Conservation (phyloP, 345 rosid genomes). For the Lepidium africanum region DNA sequence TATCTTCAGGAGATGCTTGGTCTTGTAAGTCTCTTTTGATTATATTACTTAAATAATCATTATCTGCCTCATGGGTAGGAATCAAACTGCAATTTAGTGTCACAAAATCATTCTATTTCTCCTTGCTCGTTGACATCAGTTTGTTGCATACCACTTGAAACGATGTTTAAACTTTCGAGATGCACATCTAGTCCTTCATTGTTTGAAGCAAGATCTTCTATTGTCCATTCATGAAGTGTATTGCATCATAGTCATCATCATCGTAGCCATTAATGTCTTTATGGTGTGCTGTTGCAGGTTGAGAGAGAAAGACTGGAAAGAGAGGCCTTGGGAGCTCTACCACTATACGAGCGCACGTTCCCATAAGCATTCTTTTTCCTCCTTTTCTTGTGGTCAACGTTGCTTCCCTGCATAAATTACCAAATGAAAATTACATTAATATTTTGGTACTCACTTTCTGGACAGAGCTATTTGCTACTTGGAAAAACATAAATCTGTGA, state of each 20-base stretch:
- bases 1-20: constrained; percentile 88
- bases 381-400: not conserved
- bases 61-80: not conserved
- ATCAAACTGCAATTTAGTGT: not conserved
- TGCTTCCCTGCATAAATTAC: constrained; percentile 14
- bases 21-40: constrained; percentile 53
- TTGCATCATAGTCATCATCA: not conserved
- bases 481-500: not conserved
- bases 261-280: not conserved
- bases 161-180: not conserved
- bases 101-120: not conserved
- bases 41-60: not conserved
- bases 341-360: constrained; percentile 76
- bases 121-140: not conserved
- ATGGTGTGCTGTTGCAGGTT: constrained; percentile 44
- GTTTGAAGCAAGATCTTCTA: not conserved
- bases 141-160: not conserved
- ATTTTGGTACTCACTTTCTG: not conserved
- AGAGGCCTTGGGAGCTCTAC: constrained; percentile 89
- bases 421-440: constrained; percentile 4
- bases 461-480: constrained; percentile 1
- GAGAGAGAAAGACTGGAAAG: constrained; percentile 78
- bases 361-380: constrained; percentile 36
- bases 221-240: too few species aligned
- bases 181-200: not conserved